These are phyloP conservation scores for Dactylellina sp. DNA, from an alignment of 2,329 filamentous ascomycete species.

Conservation along the genomic window DNA sequence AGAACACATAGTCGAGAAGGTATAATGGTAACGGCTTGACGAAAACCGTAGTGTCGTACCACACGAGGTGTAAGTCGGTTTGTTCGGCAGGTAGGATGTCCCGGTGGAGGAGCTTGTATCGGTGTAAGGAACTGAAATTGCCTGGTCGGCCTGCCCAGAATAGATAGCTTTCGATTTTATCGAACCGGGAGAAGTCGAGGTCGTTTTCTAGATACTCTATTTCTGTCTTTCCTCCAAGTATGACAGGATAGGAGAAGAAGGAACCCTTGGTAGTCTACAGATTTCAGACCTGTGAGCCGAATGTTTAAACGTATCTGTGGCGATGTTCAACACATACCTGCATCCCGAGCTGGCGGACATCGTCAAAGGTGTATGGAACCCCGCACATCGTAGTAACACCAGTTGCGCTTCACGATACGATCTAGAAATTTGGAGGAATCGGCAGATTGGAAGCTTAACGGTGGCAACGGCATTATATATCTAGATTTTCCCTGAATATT, in stretches of 20 bases:
- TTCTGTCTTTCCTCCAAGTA: not conserved
- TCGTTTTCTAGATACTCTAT: not conserved
- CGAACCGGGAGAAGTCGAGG: constrained; percentile 17
- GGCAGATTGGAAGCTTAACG: too few species aligned
- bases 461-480: too few species aligned
- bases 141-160: constrained; percentile 18
- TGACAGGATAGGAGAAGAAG: not conserved
- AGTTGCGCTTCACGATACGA: too few species aligned
- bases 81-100: constrained; percentile 63
- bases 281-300: too few species aligned
- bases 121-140: constrained; percentile 4
- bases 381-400: not conserved
- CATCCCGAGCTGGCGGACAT: not conserved
- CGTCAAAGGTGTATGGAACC: not conserved
- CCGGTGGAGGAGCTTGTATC: constrained; percentile 49
- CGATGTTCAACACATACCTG: not conserved
- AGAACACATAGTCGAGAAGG: constrained; percentile 61
- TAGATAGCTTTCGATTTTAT: not conserved
- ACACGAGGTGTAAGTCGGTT: constrained; percentile 63
- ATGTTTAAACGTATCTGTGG: not conserved
- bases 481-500: too few species aligned
- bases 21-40: constrained; percentile 62
- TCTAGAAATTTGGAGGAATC: too few species aligned
- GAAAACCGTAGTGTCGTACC: constrained; percentile 61
- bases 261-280: too few species aligned